Evolutionary conservation across 345 rosid genomes (phyloP).

Genomic region (Ricinus communis): DNA sequence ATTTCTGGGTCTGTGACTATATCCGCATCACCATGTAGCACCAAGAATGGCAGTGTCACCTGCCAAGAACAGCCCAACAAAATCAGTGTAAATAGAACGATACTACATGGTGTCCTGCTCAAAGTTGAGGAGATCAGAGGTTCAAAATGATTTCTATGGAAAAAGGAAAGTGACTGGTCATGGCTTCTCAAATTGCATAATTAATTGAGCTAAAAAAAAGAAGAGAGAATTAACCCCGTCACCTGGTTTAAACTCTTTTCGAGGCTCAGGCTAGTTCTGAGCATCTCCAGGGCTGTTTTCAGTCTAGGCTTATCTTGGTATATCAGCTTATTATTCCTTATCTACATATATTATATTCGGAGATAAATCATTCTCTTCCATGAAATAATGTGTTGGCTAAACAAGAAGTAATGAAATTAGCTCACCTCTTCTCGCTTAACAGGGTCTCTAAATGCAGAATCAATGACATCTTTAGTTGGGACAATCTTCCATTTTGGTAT

Average conservation of each 20-base stretch:
- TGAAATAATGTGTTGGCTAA: no score
- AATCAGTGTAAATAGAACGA: not conserved
- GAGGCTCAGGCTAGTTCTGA: conserved; percentile 80
- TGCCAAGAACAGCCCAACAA: conserved; percentile 24
- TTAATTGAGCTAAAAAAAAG: not conserved
- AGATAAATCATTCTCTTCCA: not conserved
- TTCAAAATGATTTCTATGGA: no score
- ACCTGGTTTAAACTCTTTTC: conserved; percentile 74
- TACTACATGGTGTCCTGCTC: no score
- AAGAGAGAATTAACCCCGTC: not conserved
- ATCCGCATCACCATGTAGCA: conserved; percentile 94
- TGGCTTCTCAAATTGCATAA: no score
- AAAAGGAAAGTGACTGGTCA: not conserved
- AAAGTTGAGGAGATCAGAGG: no score
- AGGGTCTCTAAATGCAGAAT: conserved; percentile 79
- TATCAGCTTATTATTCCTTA: conserved; percentile 82
- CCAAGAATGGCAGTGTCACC: conserved; percentile 79
- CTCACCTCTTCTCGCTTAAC: conserved; percentile 73
- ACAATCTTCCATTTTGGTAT: conserved; percentile 99
- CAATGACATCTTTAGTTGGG: conserved; percentile 84
- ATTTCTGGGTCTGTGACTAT: conserved; percentile 91
- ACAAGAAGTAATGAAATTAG: no score
- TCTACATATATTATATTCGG: conserved; percentile 38
- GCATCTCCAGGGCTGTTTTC: conserved; percentile 93
- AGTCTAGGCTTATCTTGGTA: conserved; percentile 96